Conservation (phyloP, 805 yeast species). For the Lipomyces kockii region DNA sequence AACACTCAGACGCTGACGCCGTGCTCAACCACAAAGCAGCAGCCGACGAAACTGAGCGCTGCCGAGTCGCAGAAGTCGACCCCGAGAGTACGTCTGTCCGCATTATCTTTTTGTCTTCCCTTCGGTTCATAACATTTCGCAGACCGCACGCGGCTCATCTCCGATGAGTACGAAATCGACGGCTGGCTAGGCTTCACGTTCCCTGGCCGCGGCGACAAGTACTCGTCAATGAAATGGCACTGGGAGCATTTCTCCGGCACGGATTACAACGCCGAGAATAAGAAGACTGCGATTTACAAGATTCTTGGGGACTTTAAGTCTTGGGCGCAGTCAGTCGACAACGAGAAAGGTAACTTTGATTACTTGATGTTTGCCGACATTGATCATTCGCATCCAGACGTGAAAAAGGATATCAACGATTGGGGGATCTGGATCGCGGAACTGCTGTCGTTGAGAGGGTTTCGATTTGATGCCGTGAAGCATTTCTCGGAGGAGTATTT, state of each 20-base stretch:
- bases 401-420: conserved; percentile 26
- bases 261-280: conserved; percentile 30
- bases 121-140: background rate
- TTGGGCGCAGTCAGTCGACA: conserved; percentile 33
- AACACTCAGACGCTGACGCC: conserved; percentile 20
- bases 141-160: conserved; percentile 29
- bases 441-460: conserved; percentile 28
- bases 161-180: conserved; percentile 33
- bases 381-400: conserved; percentile 36
- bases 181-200: conserved; percentile 36
- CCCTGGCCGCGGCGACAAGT: conserved; percentile 34
- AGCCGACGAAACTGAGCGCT: conserved; percentile 30
- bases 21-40: conserved; percentile 36
- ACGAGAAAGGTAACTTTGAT: conserved; percentile 37
- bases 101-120: background rate
- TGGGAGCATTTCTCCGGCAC: conserved; percentile 37
- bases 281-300: conserved; percentile 33
- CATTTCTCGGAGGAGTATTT: conserved; percentile 34
- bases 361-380: conserved; percentile 38
- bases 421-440: conserved; percentile 36
- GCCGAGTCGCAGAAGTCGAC: conserved; percentile 30
- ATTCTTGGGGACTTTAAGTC: conserved; percentile 31
- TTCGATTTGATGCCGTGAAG: conserved; percentile 37
- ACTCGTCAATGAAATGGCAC: conserved; percentile 33
- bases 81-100: conserved; percentile 13